A percentile compares a stretch with the other conserved stretches of the same genome.
Evolutionary conservation across 2,329 filamentous ascomycete genomes (phyloP).

Genomic region (Colletotrichum sp.): DNA sequence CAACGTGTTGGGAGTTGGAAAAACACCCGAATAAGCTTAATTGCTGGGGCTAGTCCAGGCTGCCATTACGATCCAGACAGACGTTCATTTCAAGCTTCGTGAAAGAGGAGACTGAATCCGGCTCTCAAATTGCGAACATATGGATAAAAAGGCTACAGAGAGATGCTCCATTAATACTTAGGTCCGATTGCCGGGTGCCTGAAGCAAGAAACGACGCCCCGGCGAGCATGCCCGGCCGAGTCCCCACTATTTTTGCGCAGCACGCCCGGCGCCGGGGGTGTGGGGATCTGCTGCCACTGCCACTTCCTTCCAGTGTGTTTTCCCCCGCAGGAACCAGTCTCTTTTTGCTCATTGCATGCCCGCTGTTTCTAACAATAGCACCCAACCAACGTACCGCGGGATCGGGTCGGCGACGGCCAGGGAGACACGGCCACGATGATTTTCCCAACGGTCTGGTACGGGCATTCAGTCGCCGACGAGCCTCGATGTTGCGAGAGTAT

Average conservation of each 20-base stretch:
- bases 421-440: not conserved
- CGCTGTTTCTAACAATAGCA: conserved; percentile 5
- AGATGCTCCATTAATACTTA: not conserved
- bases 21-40: not conserved
- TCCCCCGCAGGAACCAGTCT: not conserved
- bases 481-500: not conserved
- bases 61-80: not conserved
- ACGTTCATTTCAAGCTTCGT: not conserved
- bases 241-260: not conserved
- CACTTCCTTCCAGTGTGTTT: not conserved
- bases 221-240: not conserved
- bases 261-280: not conserved
- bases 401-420: not conserved
- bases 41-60: not conserved
- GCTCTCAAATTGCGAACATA: not conserved
- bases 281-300: not conserved
- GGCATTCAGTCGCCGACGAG: not conserved
- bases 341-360: not conserved
- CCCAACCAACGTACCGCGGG: not conserved
- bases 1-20: not conserved
- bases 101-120: not conserved
- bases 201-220: not conserved
- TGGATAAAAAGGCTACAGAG: not conserved
- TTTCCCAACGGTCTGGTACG: not conserved
- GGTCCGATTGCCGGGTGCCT: not conserved